These are phyloP conservation scores for Helotiales sp. DNA, from an alignment of 2,329 filamentous ascomycete species.

Conservation along the genomic window DNA sequence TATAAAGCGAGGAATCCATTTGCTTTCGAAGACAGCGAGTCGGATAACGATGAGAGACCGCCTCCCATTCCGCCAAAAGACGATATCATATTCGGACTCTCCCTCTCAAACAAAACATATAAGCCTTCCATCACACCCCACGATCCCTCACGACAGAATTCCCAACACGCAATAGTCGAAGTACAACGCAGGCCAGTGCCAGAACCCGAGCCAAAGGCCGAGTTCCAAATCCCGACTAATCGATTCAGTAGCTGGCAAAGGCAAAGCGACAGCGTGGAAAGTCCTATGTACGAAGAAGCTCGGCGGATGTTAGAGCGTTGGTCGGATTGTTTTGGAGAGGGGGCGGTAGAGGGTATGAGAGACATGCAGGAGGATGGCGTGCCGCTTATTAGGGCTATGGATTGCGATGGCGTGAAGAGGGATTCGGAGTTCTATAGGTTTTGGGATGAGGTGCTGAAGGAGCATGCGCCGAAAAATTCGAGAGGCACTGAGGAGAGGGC, in stretches of 20 bases:
- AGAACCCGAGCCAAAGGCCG: background rate
- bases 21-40: background rate
- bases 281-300: conserved; percentile 8
- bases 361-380: background rate
- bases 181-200: background rate
- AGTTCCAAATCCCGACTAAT: background rate
- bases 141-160: background rate
- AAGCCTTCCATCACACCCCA: background rate
- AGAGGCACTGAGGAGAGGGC: background rate
- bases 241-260: background rate
- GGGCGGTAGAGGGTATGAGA: background rate
- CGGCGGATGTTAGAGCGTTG: conserved; percentile 15
- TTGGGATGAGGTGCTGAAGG: conserved; percentile 19
- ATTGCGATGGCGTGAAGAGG: background rate
- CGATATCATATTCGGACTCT: background rate
- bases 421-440: conserved; percentile 19
- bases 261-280: background rate
- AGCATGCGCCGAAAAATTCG: conserved; percentile 1
- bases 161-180: background rate
- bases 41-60: background rate
- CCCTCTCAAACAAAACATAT: background rate
- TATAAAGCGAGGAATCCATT: background rate
- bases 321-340: conserved; percentile 10
- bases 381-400: background rate
- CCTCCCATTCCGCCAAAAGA: background rate